Base-by-base conservation (phyloP, 805 yeast species). In the Pichia ethanolica region DNA sequence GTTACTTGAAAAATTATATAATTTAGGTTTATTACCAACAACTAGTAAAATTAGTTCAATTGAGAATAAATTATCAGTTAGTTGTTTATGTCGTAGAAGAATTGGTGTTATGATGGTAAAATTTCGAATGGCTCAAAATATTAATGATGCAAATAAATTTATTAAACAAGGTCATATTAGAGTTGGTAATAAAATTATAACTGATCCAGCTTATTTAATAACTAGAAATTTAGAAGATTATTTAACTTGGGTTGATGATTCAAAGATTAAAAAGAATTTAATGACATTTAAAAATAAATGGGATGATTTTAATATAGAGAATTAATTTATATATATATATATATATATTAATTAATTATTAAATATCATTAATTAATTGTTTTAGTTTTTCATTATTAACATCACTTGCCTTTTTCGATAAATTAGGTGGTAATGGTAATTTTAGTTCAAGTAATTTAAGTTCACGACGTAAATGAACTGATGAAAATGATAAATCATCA, bases 101-200 rank as follows among this genome's bases (percentile, higher is more conserved):
- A 78, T 93, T 32, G 96, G 95, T 8, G 96, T 91, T 39, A 91
- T 93, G 41, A 87, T 93, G 96, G 89, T 91, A 60, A 78, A 97
- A 51, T 71, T 90, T 57, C 87, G 85, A 60, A 95, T 93, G 99
- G 90, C 96, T 0, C 89, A 91, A 61, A 86, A 83, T 40, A 74
- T 91, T 28, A 70, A 77, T 32, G 97, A 90, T 67, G 99, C 98
- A 0, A 86, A 90, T 28, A 87, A 87, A 44, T 88, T 87, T 64
- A 77, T 95, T 12, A 97, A 93, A 63, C 98, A 93, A 66, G 99
- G 99, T 3, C 98, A 93, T 62, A 96, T 93, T 3, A 78, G 99
- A 58, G 96, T 93, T 7, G 99, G 99, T 0, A 98, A 98, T 11
- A 86, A 89, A 63, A 84, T 95, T 30, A 83, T 95, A 41, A 90